These are phyloP conservation scores for Pulveroboletus sp. DNA, from an alignment of 768 basidiomycete genomes.

Conservation along the genomic window DNA sequence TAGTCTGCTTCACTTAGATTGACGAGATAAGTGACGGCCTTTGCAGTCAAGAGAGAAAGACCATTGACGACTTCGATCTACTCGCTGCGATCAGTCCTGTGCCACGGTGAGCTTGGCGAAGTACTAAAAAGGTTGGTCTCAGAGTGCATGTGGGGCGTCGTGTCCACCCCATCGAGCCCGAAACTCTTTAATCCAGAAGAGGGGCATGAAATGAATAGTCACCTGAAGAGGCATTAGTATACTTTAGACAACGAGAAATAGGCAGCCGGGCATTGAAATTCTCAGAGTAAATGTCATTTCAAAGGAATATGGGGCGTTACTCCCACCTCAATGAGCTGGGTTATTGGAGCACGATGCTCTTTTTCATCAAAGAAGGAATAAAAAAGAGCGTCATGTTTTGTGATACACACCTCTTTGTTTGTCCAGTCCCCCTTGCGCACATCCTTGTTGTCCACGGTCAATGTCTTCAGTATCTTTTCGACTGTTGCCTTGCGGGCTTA, in stretches of 20 bases:
- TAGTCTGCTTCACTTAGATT: conserved; percentile 95
- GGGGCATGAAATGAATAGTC: conserved; percentile 5
- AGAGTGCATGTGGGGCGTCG: conserved; percentile 61
- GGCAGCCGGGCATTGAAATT: conserved; percentile 2
- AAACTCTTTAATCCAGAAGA: conserved; percentile 53
- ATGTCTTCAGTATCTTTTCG: conserved; percentile 76
- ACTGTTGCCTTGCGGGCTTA: conserved; percentile 57
- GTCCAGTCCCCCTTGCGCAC: conserved; percentile 91
- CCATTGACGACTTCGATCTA: conserved; percentile 90
- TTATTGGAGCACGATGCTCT: conserved; percentile 79
- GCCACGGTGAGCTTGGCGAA: neutral
- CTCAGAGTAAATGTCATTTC: conserved; percentile 57
- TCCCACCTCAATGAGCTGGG: conserved; percentile 96
- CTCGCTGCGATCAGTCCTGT: conserved; percentile 11
- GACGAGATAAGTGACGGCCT: conserved; percentile 96
- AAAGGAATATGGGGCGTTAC: conserved; percentile 79
- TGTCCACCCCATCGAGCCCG: conserved; percentile 76
- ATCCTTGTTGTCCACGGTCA: conserved; percentile 82
- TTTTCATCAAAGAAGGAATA: conserved; percentile 53
- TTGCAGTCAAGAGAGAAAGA: conserved; percentile 89
- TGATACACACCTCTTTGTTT: conserved; percentile 83
- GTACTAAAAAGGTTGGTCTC: neutral
- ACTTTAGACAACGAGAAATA: neutral
- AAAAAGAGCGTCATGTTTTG: neutral
- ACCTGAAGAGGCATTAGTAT: conserved; percentile 20